Conservation (phyloP, 495 filamentous ascomycete genomes). For the Saxophila tyrrhenica region DNA sequence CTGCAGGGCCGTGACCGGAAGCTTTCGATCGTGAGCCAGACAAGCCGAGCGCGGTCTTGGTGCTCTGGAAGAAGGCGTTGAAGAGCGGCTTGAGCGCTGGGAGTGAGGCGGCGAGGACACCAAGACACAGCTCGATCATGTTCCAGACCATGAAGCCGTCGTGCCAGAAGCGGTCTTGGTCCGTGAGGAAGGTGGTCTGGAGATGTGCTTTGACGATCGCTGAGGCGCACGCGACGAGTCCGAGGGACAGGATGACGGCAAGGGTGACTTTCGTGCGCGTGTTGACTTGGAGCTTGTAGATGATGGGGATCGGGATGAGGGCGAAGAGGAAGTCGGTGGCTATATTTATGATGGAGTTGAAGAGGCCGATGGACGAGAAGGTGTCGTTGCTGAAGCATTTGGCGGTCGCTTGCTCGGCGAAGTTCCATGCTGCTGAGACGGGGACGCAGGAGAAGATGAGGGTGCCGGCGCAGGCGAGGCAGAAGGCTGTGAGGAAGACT, state of each 20-base stretch:
- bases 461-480: slow-evolving; percentile 21
- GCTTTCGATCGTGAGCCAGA: not conserved
- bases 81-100: slow-evolving; percentile 27
- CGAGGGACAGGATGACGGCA: slow-evolving; percentile 22
- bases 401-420: slow-evolving; percentile 14
- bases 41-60: too few relatives aligned
- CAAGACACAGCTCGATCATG: slow-evolving; percentile 23
- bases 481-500: slow-evolving; percentile 23
- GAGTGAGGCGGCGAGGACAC: slow-evolving; percentile 23
- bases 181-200: slow-evolving; percentile 19
- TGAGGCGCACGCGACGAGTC: slow-evolving; percentile 25
- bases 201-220: slow-evolving; percentile 25
- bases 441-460: slow-evolving; percentile 26
- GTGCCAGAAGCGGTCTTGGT: slow-evolving; percentile 20
- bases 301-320: slow-evolving; percentile 23
- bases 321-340: slow-evolving; percentile 27
- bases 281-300: slow-evolving; percentile 26
- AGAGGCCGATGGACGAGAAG: slow-evolving; percentile 22
- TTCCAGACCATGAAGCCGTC: slow-evolving; percentile 26
- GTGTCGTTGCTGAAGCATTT: slow-evolving; percentile 22
- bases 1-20: not conserved
- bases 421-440: slow-evolving; percentile 21
- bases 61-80: slow-evolving; percentile 3
- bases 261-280: slow-evolving; percentile 24
- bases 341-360: slow-evolving; percentile 26